Base-by-base conservation (phyloP, 1,139 yeast species). In the Magnusiomyces paraingens region DNA sequence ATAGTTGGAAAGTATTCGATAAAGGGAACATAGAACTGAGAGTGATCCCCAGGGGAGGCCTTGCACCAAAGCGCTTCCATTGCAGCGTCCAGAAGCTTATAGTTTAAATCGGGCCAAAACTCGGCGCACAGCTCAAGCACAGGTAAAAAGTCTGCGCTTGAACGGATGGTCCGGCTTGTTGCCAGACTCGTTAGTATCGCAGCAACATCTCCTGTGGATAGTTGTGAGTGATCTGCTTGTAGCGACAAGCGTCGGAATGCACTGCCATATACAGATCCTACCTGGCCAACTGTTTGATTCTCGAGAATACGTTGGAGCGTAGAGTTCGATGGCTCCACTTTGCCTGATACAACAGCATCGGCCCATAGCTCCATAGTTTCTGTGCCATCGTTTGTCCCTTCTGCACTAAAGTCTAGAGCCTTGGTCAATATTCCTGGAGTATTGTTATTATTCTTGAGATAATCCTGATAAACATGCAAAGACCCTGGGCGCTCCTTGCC, bases 291-390 rank as follows among this genome's bases (percentile, higher is more conserved):
- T 8, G 21, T 38, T 18, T 35, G 17, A 11, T 40, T 40, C 14
- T 50, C 43, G 14, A 54, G 17, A 15, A 52, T 29, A 32, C 48
- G 18, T 5, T 22, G 15, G 11, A 53, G 43, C 6, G 51, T 26
- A 2, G 51, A 35, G 22, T 42, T 49, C 2, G 56, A 36, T 1
- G 53, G 56, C 15, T 18, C 14, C 5, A 53, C 32, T 8, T 43
- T 43, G 18, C 44, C 38, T 10, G 46, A 22, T 26, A 50, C 49
- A 17, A 50, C 48, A 1, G 53, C 56, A 8, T 21, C 26, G 6
- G 22, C 29, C 56, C 56, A 53, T 26, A 26, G 32, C 32, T 26
- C 8, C 15, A 53, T 47, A 38, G n/a, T 50, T 1, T 53, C 47
- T 12, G 43, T 10, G 11, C 47, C 42, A 8, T 47, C 49, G 18